These are phyloP conservation scores for Pythium diclinum DNA, from an alignment of 352 stramenopile genomes.

Conservation along the genomic window DNA sequence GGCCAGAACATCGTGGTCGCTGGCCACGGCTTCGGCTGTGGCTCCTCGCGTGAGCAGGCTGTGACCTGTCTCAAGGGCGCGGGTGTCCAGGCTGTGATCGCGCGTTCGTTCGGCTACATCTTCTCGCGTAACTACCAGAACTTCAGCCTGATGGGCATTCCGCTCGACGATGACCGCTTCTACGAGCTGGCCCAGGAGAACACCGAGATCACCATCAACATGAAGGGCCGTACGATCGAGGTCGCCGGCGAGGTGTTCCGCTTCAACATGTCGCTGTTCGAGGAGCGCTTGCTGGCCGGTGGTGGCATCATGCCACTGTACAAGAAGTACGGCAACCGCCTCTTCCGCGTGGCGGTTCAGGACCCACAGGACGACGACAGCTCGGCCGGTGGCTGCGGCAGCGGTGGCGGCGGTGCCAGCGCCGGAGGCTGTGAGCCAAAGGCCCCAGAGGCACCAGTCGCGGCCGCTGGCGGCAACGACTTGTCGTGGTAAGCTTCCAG, in stretches of 20 bases:
- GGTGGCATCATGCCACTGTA: conserved; percentile 86
- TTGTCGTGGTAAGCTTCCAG: conserved; percentile 50
- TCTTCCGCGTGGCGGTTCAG: conserved; percentile 83
- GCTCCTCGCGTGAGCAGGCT: conserved; percentile 81
- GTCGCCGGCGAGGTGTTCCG: conserved; percentile 70
- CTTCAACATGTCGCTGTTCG: conserved; percentile 88
- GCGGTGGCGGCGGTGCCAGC: conserved; percentile 28
- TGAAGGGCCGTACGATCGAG: conserved; percentile 78
- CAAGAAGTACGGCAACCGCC: conserved; percentile 82
- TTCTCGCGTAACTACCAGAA: conserved; percentile 89
- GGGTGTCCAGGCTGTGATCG: conserved; percentile 78
- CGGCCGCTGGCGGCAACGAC: conserved; percentile 40
- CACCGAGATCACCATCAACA: conserved; percentile 74
- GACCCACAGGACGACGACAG: conserved; percentile 34
- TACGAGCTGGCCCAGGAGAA: conserved; percentile 80
- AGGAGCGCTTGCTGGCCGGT: conserved; percentile 75
- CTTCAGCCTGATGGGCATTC: conserved; percentile 80
- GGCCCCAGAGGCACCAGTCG: conserved; percentile 32
- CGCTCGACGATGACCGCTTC: conserved; percentile 74
- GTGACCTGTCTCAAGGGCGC: conserved; percentile 80
- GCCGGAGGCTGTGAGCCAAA: conserved; percentile 33
- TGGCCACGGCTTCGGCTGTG: conserved; percentile 78
- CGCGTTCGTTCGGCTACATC: conserved; percentile 85
- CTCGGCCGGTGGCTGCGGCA: conserved; percentile 33
- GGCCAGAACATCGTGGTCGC: conserved; percentile 77